phyloP scores from a whole-genome alignment of 768 basidiomycete species.

The Kwoniella dendrophila region DNA sequence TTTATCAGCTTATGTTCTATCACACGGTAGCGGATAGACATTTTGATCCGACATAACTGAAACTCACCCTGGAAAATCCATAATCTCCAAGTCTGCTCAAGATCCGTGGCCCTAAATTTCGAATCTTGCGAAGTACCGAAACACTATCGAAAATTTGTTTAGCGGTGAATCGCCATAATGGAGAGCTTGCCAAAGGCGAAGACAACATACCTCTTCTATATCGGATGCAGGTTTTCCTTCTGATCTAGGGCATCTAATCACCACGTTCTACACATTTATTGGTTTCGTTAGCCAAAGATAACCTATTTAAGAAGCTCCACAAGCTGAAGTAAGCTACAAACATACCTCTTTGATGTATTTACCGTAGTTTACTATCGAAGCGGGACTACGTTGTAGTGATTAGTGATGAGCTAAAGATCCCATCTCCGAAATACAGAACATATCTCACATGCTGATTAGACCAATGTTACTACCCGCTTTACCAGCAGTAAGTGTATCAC shows the following conservation, averaged over 20 bases:
- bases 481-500: constrained; percentile 44
- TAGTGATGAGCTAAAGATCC: background rate
- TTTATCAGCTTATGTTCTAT: background rate
- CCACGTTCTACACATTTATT: constrained; percentile 28
- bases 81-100: constrained; percentile 76
- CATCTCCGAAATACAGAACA: background rate
- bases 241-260: constrained; percentile 35
- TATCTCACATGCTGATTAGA: constrained; percentile 56
- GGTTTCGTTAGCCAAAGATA: background rate
- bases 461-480: constrained; percentile 34
- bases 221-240: constrained; percentile 32
- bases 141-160: constrained; percentile 62
- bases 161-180: constrained; percentile 1
- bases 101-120: constrained; percentile 65
- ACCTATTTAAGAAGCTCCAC: no score
- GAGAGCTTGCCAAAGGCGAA: background rate
- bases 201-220: constrained; percentile 35
- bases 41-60: background rate
- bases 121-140: constrained; percentile 79
- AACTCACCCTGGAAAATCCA: constrained; percentile 78
- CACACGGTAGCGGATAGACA: no score
- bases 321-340: background rate
- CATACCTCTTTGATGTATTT: constrained; percentile 72
- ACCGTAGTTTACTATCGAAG: constrained; percentile 34
- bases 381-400: constrained; percentile 24